A percentile compares a stretch with the other conserved stretches of the same genome.
These are phyloP conservation scores for Podila epicladia DNA, from an alignment of 192 early-diverging fungal species.

Conservation along the genomic window DNA sequence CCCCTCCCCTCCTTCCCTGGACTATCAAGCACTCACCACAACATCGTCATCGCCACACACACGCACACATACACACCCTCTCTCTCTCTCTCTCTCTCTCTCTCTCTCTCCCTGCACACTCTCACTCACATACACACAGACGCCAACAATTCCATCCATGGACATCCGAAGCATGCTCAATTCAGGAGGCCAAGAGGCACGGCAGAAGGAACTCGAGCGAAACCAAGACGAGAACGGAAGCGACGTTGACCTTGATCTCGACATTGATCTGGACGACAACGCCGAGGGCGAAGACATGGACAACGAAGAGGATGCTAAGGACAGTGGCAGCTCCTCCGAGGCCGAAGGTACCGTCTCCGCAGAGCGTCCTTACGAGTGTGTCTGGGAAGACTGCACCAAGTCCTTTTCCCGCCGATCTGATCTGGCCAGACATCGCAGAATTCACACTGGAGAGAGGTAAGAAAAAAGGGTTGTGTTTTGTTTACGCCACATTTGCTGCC, in stretches of 20 bases:
- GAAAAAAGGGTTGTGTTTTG: not conserved
- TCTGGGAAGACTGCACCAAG: slow-evolving; percentile 71
- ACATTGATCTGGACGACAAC: slow-evolving; percentile 46
- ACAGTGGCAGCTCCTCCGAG: slow-evolving; percentile 42
- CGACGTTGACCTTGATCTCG: not conserved
- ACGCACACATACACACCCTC: no score
- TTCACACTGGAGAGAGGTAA: slow-evolving; percentile 77
- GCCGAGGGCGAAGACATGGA: slow-evolving; percentile 15
- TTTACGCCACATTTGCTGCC: not conserved
- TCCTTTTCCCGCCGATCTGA: slow-evolving; percentile 77
- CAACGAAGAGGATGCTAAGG: slow-evolving; percentile 18
- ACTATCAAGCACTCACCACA: no score
- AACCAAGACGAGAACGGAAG: no score
- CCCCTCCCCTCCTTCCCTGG: no score
- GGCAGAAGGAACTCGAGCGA: no score
- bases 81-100: no score
- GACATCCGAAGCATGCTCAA: slow-evolving; percentile 53
- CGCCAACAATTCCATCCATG: slow-evolving; percentile 1
- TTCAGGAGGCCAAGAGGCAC: slow-evolving; percentile 15
- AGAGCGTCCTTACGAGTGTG: slow-evolving; percentile 61
- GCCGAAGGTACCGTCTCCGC: slow-evolving; percentile 45
- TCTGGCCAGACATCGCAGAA: slow-evolving; percentile 74
- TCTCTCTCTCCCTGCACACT: no score
- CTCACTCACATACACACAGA: no score
- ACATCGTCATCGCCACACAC: no score